Evolutionary conservation across 2,329 filamentous ascomycete species (phyloP).

Genomic region (Emergomyces africanus): DNA sequence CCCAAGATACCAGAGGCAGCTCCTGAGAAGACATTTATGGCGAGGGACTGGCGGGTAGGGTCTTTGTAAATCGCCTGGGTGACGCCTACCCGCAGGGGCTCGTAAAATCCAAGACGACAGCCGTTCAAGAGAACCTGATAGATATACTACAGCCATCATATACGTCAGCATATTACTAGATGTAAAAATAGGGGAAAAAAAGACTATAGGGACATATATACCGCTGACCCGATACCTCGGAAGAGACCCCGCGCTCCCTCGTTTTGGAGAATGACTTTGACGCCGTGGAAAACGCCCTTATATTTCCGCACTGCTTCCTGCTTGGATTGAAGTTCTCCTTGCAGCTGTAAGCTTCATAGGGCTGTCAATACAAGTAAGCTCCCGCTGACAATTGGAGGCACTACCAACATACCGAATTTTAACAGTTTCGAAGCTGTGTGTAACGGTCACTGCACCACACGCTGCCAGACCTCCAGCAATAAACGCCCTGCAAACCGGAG

Average conservation of each 20-base stretch:
- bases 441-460: slow-evolving; percentile 93
- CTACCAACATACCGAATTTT: slow-evolving; percentile 70
- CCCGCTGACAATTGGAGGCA: background rate
- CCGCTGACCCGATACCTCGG: slow-evolving; percentile 75
- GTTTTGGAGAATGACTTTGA: slow-evolving; percentile 78
- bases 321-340: slow-evolving; percentile 86
- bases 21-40: slow-evolving; percentile 86
- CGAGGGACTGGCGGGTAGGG: slow-evolving; percentile 64
- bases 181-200: too few species aligned
- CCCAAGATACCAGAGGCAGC: slow-evolving; percentile 82
- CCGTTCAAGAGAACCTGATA: slow-evolving; percentile 96
- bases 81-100: slow-evolving; percentile 68
- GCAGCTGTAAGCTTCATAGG: slow-evolving; percentile 67
- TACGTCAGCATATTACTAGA: background rate
- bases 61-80: slow-evolving; percentile 60
- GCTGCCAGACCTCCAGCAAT: slow-evolving; percentile 92
- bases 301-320: slow-evolving; percentile 78
- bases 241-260: slow-evolving; percentile 79
- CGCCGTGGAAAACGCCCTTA: slow-evolving; percentile 79
- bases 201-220: slow-evolving; percentile 24
- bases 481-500: slow-evolving; percentile 53
- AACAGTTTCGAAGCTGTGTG: slow-evolving; percentile 96
- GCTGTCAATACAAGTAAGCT: slow-evolving; percentile 3
- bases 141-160: slow-evolving; percentile 50
- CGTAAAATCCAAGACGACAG: slow-evolving; percentile 94